These are phyloP conservation scores for Royoungia palumana DNA, from an alignment of 768 basidiomycete genomes.

Conservation along the genomic window DNA sequence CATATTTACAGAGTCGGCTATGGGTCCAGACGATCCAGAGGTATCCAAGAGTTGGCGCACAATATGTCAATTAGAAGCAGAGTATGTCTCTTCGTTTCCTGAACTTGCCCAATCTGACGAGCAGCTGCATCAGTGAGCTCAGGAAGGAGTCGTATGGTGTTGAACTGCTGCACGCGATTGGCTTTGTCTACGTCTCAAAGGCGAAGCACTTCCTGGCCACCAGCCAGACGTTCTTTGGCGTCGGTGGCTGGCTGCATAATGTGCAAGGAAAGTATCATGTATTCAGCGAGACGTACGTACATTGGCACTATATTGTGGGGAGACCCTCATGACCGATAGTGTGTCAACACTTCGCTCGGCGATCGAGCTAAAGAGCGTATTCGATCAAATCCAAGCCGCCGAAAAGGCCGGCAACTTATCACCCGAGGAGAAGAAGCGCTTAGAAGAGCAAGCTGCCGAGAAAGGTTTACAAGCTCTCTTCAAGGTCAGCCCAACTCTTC, in stretches of 20 bases:
- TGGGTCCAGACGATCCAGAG: conserved; percentile 62
- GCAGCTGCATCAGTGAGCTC: conserved; percentile 53
- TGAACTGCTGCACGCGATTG: conserved; percentile 81
- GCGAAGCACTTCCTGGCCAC: conserved; percentile 81
- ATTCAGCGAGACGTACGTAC: conserved; percentile 83
- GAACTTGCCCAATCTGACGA: conserved; percentile 2
- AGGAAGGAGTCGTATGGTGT: conserved; percentile 84
- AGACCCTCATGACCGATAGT: conserved; percentile 34
- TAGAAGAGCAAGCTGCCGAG: conserved; percentile 92
- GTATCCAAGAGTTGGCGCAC: conserved; percentile 71
- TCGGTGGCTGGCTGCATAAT: conserved; percentile 91
- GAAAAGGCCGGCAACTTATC: conserved; percentile 79
- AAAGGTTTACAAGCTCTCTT: conserved; percentile 89
- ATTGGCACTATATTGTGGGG: background rate
- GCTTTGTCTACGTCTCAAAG: conserved; percentile 81
- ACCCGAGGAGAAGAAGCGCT: conserved; percentile 73
- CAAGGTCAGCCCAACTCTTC: conserved; percentile 50
- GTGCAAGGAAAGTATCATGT: conserved; percentile 92
- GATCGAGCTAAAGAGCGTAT: conserved; percentile 84
- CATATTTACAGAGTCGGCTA: conserved; percentile 84
- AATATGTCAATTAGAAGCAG: conserved; percentile 78
- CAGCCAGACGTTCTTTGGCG: conserved; percentile 64
- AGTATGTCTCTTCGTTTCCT: conserved; percentile 46
- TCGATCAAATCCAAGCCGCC: conserved; percentile 88
- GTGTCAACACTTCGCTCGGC: conserved; percentile 84